These are phyloP conservation scores for Orobanche coerulescens DNA, from an alignment of 257 asterid species.

Conservation along the genomic window DNA sequence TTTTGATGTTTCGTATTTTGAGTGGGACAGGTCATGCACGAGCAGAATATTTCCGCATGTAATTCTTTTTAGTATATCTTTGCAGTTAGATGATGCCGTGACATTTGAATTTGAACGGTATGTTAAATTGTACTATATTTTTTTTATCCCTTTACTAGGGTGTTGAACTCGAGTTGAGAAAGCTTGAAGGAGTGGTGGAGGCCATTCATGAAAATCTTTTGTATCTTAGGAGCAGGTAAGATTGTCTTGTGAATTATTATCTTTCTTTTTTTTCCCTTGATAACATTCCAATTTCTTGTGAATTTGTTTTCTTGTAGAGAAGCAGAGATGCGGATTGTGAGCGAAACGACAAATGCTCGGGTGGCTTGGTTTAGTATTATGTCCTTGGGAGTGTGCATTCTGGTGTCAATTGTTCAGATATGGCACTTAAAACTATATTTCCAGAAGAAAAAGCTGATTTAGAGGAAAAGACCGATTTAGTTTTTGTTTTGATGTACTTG, in stretches of 20 bases:
- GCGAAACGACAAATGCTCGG: conserved; percentile 68
- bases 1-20: background rate
- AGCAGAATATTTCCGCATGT: background rate
- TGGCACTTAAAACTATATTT: conserved; percentile 57
- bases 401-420: conserved; percentile 54
- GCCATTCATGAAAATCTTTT: conserved; percentile 82
- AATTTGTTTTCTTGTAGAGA: conserved; percentile 46
- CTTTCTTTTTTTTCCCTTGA: background rate
- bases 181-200: conserved; percentile 82
- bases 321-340: conserved; percentile 71
- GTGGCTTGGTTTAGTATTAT: conserved; percentile 84
- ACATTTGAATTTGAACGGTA: too few relatives aligned
- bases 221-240: conserved; percentile 69
- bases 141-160: conserved; percentile 50
- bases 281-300: background rate
- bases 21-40: background rate
- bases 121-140: background rate
- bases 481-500: conserved; percentile 19
- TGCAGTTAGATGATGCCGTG: background rate
- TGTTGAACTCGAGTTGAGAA: conserved; percentile 69
- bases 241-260: background rate
- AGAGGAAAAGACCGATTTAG: conserved; percentile 22
- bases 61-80: background rate
- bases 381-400: conserved; percentile 74
- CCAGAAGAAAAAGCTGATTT: conserved; percentile 89